Percentiles rank a stretch among this genome's conserved stretches.
phyloP scores from a whole-genome alignment of 768 basidiomycete genomes.

The Kwoniella bestiolae region DNA sequence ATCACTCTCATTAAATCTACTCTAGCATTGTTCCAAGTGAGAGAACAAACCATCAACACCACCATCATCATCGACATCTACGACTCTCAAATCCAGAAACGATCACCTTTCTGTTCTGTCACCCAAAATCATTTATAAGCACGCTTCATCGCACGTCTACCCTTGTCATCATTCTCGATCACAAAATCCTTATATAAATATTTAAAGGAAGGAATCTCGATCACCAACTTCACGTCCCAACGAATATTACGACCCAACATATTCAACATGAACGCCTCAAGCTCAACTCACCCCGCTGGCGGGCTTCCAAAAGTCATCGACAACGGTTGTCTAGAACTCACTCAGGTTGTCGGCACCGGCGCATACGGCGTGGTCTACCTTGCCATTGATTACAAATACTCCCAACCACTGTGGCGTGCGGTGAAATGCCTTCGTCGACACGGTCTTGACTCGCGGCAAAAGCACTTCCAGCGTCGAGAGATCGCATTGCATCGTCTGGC shows the following conservation, averaged over 20 bases:
- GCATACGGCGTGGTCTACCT: constrained; percentile 93
- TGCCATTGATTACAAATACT: constrained; percentile 65
- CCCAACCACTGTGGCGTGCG: constrained; percentile 65
- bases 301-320: constrained; percentile 69
- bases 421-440: constrained; percentile 80
- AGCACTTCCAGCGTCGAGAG: constrained; percentile 73
- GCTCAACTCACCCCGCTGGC: constrained; percentile 60
- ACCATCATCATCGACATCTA: too few species aligned
- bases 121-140: background rate
- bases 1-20: too few species aligned
- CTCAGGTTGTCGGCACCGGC: constrained; percentile 84
- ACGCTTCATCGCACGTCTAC: background rate
- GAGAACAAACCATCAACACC: too few species aligned
- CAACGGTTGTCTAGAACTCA: constrained; percentile 75
- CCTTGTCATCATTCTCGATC: background rate
- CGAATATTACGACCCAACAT: background rate
- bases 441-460: constrained; percentile 65
- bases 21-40: too few species aligned
- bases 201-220: constrained; percentile 1
- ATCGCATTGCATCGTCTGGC: constrained; percentile 62
- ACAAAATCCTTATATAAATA: background rate
- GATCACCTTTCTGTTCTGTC: background rate
- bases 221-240: background rate
- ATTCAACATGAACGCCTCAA: constrained; percentile 22
- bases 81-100: background rate